Percentiles rank a stretch among this genome's conserved stretches.
Evolutionary conservation across 352 stramenopile species (phyloP).

Genomic region (Pythium grandisporangium): DNA sequence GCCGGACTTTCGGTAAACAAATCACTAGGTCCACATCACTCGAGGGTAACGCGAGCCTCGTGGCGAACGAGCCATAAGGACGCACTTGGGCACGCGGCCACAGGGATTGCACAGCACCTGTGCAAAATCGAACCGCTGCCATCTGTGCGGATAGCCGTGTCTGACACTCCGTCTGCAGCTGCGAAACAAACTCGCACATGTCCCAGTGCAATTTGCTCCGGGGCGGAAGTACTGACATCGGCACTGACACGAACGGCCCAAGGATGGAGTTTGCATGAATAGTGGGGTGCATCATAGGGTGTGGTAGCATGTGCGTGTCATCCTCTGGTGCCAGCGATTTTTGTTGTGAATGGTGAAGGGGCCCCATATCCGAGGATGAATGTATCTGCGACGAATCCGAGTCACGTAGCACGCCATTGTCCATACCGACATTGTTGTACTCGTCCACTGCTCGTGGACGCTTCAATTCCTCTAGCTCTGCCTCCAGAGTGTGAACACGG

Average conservation of each 20-base stretch:
- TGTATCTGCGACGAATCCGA: too few species aligned
- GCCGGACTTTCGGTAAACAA: slow-evolving; percentile 95
- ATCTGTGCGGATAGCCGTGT: slow-evolving; percentile 60
- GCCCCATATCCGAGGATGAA: too few species aligned
- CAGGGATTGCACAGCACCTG: slow-evolving; percentile 76
- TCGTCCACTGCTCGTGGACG: not conserved
- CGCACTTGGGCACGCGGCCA: slow-evolving; percentile 95
- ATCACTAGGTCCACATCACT: slow-evolving; percentile 98
- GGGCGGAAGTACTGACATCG: slow-evolving; percentile 74
- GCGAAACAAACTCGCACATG: slow-evolving; percentile 77
- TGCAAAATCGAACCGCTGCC: slow-evolving; percentile 68
- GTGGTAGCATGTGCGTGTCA: too few species aligned
- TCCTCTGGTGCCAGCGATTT: too few species aligned
- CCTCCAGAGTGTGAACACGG: slow-evolving; percentile 9
- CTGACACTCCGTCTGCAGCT: slow-evolving; percentile 70
- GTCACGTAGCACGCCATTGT: not conserved
- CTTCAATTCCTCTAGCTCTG: slow-evolving; percentile 8
- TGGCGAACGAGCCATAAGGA: slow-evolving; percentile 96
- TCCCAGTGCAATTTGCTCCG: slow-evolving; percentile 84
- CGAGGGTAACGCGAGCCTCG: slow-evolving; percentile 91
- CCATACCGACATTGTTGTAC: not conserved
- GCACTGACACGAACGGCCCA: slow-evolving; percentile 76
- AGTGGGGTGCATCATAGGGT: slow-evolving; percentile 18
- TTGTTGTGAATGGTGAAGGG: too few species aligned
- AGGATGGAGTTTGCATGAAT: slow-evolving; percentile 37